phyloP scores from a whole-genome alignment of 1,139 yeast species.

The Tardiomyces digboiensis region DNA sequence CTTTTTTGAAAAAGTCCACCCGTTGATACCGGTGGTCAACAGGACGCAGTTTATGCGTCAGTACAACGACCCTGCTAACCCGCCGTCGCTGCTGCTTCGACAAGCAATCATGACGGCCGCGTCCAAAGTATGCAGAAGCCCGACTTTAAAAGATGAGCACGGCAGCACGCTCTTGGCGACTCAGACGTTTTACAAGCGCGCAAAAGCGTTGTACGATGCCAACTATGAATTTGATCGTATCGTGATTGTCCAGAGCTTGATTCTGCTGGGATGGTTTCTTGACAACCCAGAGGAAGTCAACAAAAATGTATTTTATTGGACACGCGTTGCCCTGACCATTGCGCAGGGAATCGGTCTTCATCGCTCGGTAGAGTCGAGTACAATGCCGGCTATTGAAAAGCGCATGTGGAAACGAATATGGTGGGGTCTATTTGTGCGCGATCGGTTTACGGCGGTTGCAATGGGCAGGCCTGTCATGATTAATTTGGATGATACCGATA shows the following conservation, averaged over 20 bases:
- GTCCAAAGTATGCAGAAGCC: slow-evolving; percentile 50
- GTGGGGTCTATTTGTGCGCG: slow-evolving; percentile 76
- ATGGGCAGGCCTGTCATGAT: slow-evolving; percentile 68
- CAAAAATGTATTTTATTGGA: slow-evolving; percentile 71
- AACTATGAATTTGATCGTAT: slow-evolving; percentile 67
- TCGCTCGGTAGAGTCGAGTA: slow-evolving; percentile 29
- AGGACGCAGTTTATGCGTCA: slow-evolving; percentile 50
- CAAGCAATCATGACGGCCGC: slow-evolving; percentile 68
- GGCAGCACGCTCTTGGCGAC: slow-evolving; percentile 52
- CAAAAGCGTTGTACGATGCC: slow-evolving; percentile 67
- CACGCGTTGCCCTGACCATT: slow-evolving; percentile 57
- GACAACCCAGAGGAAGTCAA: slow-evolving; percentile 75
- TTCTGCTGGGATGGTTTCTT: slow-evolving; percentile 62
- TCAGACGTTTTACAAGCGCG: slow-evolving; percentile 63
- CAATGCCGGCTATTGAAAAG: slow-evolving; percentile 36
- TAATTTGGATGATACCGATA: slow-evolving; percentile 69
- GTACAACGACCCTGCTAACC: slow-evolving; percentile 49
- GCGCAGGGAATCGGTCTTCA: slow-evolving; percentile 81
- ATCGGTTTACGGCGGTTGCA: slow-evolving; percentile 62
- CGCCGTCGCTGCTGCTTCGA: slow-evolving; percentile 58
- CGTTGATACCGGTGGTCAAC: slow-evolving; percentile 64
- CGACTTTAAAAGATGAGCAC: slow-evolving; percentile 44
- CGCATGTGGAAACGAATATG: slow-evolving; percentile 61
- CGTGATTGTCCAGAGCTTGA: slow-evolving; percentile 54
- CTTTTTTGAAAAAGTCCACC: slow-evolving; percentile 61